Evolutionary conservation across 2,329 filamentous ascomycete species (phyloP), one percentile per base, ranked within the genome.

Genomic region (Xylaria sp.): DNA sequence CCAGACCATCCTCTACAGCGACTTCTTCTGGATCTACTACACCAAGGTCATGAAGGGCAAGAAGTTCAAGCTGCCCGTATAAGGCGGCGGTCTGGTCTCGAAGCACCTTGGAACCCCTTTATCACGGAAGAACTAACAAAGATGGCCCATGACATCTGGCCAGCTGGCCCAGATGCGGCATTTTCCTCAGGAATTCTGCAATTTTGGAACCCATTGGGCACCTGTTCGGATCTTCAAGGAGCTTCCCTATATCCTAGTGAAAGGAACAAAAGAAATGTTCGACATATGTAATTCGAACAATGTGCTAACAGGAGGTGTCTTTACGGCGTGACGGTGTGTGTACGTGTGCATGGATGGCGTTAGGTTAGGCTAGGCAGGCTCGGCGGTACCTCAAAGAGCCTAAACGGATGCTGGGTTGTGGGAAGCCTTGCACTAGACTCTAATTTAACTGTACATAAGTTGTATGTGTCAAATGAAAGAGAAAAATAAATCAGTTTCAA

Each of bases 1-100:
- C 61, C 94, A 99, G 80, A 99, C 94, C 0, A 77, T 99, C 44
- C 80, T 99, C 54, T 99, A 99, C 79, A 96, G 91, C 60, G 94
- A 99, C 78, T 99, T 99, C 79, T 99, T 99, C 84, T 99, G 92
- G 82, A 93, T 99, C 69, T 99, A 99, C 79, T 99, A 97, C 78
- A 96, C 89, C 56, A 97, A 97, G 86, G 88, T 93, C 44, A 78
- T 92, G 76, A 91, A 92, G 79, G 90, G 90, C 65, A 90, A 91
- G 81, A 92, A 91, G 78, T 93, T 93, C 74, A 90, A 91, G 74
- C 79, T 93, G 54, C 90, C 90, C 1, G 90, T 93, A 63, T 93
- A 84, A 79, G 48, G 29, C 37, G 37, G 37, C 17, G n/a, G n/a
- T 42, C 24, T 21, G 7, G 4, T 34, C 11, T 34, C 29, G 19